Percentiles rank a stretch among this genome's conserved stretches.
Evolutionary conservation across 1,139 yeast species (phyloP).

Genomic region (Kodamaea ohmeri): DNA sequence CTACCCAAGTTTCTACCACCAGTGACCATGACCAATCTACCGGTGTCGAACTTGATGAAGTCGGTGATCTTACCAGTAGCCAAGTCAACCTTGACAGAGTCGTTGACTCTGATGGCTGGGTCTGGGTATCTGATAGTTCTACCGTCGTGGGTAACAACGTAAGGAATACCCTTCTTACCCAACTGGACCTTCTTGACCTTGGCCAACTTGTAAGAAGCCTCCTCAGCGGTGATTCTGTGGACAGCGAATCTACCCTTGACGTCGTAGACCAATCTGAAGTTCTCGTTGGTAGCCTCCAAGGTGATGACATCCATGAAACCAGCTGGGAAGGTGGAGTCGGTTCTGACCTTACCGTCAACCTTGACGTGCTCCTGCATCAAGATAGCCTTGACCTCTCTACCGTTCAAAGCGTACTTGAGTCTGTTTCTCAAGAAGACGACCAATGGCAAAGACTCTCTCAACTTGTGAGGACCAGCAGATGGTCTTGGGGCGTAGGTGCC

Average conservation of each 20-base stretch:
- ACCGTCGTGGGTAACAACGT: conserved; percentile 98
- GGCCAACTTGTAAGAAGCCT: conserved; percentile 96
- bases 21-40: conserved; percentile 94
- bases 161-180: conserved; percentile 98
- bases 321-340: conserved; percentile 97
- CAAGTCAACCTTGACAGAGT: conserved; percentile 94
- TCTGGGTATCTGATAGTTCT: conserved; percentile 99
- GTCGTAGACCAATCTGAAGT: conserved; percentile 98
- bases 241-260: conserved; percentile 98
- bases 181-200: conserved; percentile 97
- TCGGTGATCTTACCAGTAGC: conserved; percentile 94
- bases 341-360: conserved; percentile 99
- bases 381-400: conserved; percentile 99
- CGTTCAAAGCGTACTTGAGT: conserved; percentile 98
- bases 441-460: conserved; percentile 98
- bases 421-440: conserved; percentile 98
- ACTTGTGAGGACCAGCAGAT: conserved; percentile 99
- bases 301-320: conserved; percentile 99
- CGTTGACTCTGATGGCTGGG: conserved; percentile 93
- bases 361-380: conserved; percentile 98
- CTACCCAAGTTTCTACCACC: conserved; percentile 99
- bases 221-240: conserved; percentile 99
- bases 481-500: conserved; percentile 99
- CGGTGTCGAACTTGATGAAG: conserved; percentile 92
- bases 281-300: conserved; percentile 96